Evolutionary conservation across 2,329 filamentous ascomycete genomes (phyloP).

Genomic region (Akanthomyces muscarius): DNA sequence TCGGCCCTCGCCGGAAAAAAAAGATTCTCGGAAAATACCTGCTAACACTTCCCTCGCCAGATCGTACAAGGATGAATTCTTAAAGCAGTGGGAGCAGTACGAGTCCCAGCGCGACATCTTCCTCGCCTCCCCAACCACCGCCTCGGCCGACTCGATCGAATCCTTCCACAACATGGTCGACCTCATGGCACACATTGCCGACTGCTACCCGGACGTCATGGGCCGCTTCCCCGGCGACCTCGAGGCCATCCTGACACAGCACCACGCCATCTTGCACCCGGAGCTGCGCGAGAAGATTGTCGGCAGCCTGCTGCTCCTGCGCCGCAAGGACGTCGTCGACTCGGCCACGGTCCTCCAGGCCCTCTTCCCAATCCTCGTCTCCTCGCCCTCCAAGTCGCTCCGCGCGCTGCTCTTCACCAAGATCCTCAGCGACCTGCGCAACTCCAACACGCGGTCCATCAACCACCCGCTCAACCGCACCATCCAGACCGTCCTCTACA

Average conservation of each 20-base stretch:
- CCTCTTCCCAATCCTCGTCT: constrained; percentile 87
- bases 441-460: constrained; percentile 78
- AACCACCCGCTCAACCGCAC: constrained; percentile 93
- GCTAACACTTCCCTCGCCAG: constrained; percentile 35
- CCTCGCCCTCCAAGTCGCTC: constrained; percentile 88
- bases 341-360: constrained; percentile 80
- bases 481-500: constrained; percentile 89
- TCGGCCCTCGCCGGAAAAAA: too few relatives aligned
- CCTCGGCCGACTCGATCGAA: constrained; percentile 72
- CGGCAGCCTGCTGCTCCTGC: constrained; percentile 78
- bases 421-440: constrained; percentile 85
- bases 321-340: constrained; percentile 89
- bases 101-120: constrained; percentile 89
- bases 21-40: too few relatives aligned
- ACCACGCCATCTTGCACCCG: constrained; percentile 77
- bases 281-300: constrained; percentile 94
- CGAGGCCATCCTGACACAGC: constrained; percentile 71
- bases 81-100: constrained; percentile 87
- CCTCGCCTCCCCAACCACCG: constrained; percentile 73
- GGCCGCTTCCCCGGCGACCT: constrained; percentile 74
- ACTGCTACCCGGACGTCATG: constrained; percentile 84
- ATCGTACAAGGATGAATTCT: constrained; percentile 86
- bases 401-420: constrained; percentile 80
- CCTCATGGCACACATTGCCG: constrained; percentile 87
- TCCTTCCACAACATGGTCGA: constrained; percentile 90